Evolutionary conservation across 2,329 filamentous ascomycete genomes (phyloP), one percentile per base, ranked within the genome.

Genomic region (Rhynchosporium agropyri): DNA sequence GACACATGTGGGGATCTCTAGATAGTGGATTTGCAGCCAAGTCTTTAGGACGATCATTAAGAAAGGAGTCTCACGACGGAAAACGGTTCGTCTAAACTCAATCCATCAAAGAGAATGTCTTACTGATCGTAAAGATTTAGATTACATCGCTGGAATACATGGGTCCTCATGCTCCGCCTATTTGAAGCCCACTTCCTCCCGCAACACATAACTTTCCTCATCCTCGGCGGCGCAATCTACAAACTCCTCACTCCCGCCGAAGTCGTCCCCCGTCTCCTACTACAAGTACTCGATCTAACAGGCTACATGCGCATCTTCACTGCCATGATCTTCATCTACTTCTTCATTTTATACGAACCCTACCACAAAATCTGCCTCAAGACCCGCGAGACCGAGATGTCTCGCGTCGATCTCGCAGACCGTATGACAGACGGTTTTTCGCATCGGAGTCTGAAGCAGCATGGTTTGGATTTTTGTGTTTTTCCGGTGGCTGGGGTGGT

Each of bases 1-100:
- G 89, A 65, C 88, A 91, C 76, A 91, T 91, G 88, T 91, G 88
- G 88, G 88, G 88, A 69, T 83, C 86, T 63, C 77, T 90, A 26
- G 88, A 91, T 71, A 86, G 84, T 15, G 88, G 88, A 2, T 90
- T 83, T 69, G 83, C 89, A 62, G 80, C 84, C 60, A 84, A 84
- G 70, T 76, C 81, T 43, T 20, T 45, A 33, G 20, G 42, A 36
- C 26, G 33, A 9, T n/a, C 12, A 5, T 33, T 13, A n/a, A 28
- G 49, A 12, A 38, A 55, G 20, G 38, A 36, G 28, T 54, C 36
- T 50, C 36, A n/a, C 7, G 43, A 46, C 7, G 43, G 20, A 28
- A 46, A 46, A 20, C n/a, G n/a, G 43, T 46, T 10, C 4, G 43
- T 2, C 43, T 10, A 46, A 20, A 7, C 20, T 46, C 6, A 36